A percentile compares a stretch with the other conserved stretches of the same genome.
Evolutionary conservation across 331 rosid species (phyloP).

Genomic region (Malus hybrid): DNA sequence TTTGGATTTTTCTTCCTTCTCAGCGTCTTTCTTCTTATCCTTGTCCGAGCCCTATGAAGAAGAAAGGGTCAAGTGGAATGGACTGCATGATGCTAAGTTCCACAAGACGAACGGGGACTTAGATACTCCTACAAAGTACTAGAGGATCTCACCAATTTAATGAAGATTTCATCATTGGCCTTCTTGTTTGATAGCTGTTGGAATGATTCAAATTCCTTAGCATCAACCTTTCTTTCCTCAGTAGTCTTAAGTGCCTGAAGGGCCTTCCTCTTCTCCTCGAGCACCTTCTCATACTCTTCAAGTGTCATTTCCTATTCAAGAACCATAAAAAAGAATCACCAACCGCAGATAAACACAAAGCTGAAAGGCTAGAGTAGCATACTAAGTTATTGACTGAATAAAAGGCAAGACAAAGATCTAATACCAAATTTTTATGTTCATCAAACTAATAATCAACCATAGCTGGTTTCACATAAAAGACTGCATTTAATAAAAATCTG

Average conservation of each 20-base stretch:
- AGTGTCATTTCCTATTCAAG: slow-evolving; percentile 81
- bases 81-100: neutral
- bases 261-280: slow-evolving; percentile 80
- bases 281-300: slow-evolving; percentile 81
- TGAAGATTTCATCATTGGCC: slow-evolving; percentile 59
- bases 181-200: slow-evolving; percentile 87
- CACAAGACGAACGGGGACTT: neutral
- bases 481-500: neutral
- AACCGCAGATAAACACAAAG: neutral
- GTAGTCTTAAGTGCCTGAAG: slow-evolving; percentile 50
- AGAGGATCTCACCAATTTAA: slow-evolving; percentile 56
- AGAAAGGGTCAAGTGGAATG: neutral
- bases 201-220: slow-evolving; percentile 70
- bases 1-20: slow-evolving; percentile 75
- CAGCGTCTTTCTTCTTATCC: slow-evolving; percentile 79
- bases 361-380: neutral
- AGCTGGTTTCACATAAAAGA: neutral
- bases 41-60: slow-evolving; percentile 72
- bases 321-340: neutral
- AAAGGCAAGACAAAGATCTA: neutral
- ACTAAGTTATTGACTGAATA: neutral
- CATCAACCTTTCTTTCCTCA: slow-evolving; percentile 78
- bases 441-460: neutral
- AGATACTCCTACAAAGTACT: neutral
- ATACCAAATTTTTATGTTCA: neutral